These are phyloP conservation scores for Monilinia fructigena DNA, from an alignment of 2,329 filamentous ascomycete species.

Conservation along the genomic window DNA sequence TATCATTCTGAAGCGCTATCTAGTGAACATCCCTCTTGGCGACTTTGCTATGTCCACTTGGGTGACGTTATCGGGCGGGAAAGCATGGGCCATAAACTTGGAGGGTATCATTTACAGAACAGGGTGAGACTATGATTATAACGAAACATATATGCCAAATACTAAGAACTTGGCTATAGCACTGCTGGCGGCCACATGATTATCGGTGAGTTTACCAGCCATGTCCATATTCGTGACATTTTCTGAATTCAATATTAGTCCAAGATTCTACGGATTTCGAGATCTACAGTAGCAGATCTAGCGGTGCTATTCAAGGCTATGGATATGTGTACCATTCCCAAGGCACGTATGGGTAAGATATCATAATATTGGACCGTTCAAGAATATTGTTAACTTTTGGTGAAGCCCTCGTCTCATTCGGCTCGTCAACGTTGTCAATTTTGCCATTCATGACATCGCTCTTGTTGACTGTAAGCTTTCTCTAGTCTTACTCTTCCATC, in stretches of 20 bases:
- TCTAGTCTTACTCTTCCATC: background rate
- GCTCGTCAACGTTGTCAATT: slow-evolving; percentile 25
- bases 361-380: background rate
- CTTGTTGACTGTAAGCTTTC: slow-evolving; percentile 29
- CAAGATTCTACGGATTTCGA: slow-evolving; percentile 52
- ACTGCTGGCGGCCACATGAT: slow-evolving; percentile 52
- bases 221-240: background rate
- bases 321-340: slow-evolving; percentile 49
- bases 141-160: background rate
- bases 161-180: slow-evolving; percentile 19
- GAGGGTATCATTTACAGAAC: slow-evolving; percentile 54
- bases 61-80: slow-evolving; percentile 49
- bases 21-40: slow-evolving; percentile 20
- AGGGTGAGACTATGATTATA: slow-evolving; percentile 36
- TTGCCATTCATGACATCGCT: slow-evolving; percentile 31
- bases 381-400: background rate
- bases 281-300: slow-evolving; percentile 51
- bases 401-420: slow-evolving; percentile 29
- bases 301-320: slow-evolving; percentile 53
- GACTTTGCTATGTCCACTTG: slow-evolving; percentile 48
- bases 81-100: slow-evolving; percentile 50
- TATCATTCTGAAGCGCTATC: background rate
- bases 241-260: slow-evolving; percentile 32
- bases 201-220: slow-evolving; percentile 33
- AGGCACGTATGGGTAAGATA: slow-evolving; percentile 12